Evolutionary conservation across 106 monocot species (phyloP).

Genomic region (Dendrobium chrysotoxum): DNA sequence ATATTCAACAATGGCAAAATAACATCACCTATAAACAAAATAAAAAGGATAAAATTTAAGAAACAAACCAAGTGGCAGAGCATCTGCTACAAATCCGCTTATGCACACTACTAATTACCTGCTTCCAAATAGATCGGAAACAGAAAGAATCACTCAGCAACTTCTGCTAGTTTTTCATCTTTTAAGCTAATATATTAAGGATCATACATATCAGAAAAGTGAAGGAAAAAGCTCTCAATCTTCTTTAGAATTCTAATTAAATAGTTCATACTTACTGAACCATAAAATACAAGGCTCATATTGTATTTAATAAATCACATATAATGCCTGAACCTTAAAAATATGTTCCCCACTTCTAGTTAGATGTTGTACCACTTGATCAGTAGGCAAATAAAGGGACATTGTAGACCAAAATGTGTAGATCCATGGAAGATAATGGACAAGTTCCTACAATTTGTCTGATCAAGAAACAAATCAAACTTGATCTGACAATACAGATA

Average conservation of each 20-base stretch:
- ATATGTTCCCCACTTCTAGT: background rate
- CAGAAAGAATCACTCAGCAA: too few species aligned
- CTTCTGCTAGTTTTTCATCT: too few species aligned
- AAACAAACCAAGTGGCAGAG: too few species aligned
- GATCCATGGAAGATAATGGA: background rate
- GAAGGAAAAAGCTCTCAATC: background rate
- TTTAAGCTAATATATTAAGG: too few species aligned
- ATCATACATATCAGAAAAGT: background rate
- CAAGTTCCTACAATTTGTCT: background rate
- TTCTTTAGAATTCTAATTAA: background rate
- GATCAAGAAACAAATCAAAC: slow-evolving; percentile 7
- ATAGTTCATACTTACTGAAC: background rate
- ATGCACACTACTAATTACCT: too few species aligned
- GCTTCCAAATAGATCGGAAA: too few species aligned
- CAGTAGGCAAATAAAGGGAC: background rate
- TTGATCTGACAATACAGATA: background rate
- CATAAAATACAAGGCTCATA: slow-evolving; percentile 1
- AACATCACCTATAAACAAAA: too few species aligned
- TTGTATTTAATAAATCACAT: slow-evolving; percentile 1
- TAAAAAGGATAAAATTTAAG: too few species aligned
- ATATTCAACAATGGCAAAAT: too few species aligned
- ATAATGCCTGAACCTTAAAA: background rate
- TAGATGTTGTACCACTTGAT: too few species aligned
- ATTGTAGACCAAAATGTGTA: background rate
- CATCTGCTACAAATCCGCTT: too few species aligned